Percentiles rank a stretch among this genome's conserved stretches.
phyloP scores from a whole-genome alignment of 2,329 filamentous ascomycete species.

The Trichoderma breve region DNA sequence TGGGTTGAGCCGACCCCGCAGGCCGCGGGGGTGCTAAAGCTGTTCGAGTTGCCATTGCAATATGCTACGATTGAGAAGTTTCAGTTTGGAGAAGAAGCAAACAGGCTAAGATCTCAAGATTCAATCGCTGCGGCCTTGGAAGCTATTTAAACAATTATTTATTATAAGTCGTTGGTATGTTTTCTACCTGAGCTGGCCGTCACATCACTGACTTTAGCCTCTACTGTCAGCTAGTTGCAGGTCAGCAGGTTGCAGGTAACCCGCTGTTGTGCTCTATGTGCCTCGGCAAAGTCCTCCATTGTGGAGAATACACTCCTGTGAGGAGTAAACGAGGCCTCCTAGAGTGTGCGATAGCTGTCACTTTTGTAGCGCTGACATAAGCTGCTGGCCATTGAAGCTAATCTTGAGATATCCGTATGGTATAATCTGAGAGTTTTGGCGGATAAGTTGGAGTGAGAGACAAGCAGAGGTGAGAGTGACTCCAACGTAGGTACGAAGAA shows the following conservation, averaged over 20 bases:
- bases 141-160: not conserved
- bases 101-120: not conserved
- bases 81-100: not conserved
- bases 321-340: not conserved
- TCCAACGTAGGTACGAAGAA: not conserved
- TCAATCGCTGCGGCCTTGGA: not conserved
- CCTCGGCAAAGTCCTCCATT: not conserved
- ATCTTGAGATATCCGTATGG: not conserved
- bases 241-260: not conserved
- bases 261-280: too few relatives aligned
- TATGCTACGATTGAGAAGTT: not conserved
- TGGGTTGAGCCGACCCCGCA: not conserved
- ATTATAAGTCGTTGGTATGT: not conserved
- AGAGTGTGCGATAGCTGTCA: not conserved
- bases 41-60: not conserved
- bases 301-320: not conserved
- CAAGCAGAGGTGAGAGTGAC: not conserved
- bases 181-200: not conserved
- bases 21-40: not conserved
- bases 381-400: not conserved
- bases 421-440: not conserved
- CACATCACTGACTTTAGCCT: not conserved
- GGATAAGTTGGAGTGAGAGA: not conserved
- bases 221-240: not conserved
- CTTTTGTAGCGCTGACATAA: not conserved